phyloP scores from a whole-genome alignment of 2,329 filamentous ascomycete species.

The Cryphonectria japonica region DNA sequence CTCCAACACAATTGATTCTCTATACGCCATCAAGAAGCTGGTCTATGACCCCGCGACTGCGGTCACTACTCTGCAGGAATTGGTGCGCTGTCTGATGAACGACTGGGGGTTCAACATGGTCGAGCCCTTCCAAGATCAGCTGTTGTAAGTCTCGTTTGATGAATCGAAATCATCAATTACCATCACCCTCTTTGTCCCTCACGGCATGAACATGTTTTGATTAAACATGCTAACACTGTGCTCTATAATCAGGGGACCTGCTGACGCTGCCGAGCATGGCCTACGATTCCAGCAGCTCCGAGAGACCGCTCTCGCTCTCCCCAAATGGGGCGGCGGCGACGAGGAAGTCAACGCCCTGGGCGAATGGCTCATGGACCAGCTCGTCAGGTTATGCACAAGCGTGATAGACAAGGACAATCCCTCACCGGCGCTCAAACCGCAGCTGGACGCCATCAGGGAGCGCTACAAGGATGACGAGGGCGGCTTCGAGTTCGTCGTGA shows the following conservation, averaged over 20 bases:
- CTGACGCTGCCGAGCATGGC: constrained; percentile 12
- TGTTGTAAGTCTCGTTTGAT: neutral
- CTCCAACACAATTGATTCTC: constrained; percentile 23
- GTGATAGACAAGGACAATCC: constrained; percentile 16
- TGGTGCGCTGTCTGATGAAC: constrained; percentile 19
- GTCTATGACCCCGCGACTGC: constrained; percentile 20
- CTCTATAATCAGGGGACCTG: neutral
- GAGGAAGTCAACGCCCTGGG: constrained; percentile 30
- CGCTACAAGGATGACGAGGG: constrained; percentile 21
- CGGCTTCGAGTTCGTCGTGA: constrained; percentile 32
- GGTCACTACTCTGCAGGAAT: constrained; percentile 8
- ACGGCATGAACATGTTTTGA: neutral
- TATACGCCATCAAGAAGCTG: constrained; percentile 27
- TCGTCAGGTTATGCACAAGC: constrained; percentile 27
- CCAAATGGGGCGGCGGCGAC: constrained; percentile 33
- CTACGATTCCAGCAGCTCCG: constrained; percentile 30
- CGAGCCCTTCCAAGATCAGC: constrained; percentile 24
- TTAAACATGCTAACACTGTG: neutral
- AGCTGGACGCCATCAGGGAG: constrained; percentile 29
- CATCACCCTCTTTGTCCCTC: too few relatives aligned
- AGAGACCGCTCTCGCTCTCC: constrained; percentile 25
- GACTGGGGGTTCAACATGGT: constrained; percentile 26
- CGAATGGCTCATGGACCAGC: constrained; percentile 29
- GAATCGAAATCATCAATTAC: too few relatives aligned
- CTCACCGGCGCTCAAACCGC: constrained; percentile 19